Conservation (phyloP, 495 filamentous ascomycete genomes). For the Penicillium roqueforti region DNA sequence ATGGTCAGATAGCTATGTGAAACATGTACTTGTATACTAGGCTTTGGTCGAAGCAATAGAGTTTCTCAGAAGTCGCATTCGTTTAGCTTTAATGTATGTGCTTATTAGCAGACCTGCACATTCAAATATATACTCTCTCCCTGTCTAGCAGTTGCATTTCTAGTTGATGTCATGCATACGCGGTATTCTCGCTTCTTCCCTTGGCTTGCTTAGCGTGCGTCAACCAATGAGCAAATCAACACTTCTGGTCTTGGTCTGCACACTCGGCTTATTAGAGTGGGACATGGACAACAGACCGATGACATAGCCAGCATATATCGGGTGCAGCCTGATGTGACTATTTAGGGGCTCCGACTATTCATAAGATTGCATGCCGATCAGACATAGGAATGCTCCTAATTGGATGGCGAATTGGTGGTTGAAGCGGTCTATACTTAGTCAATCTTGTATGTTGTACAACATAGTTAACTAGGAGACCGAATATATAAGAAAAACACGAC, state of each 20-base stretch:
- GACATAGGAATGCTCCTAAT: constrained; percentile 51
- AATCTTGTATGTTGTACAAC: constrained; percentile 32
- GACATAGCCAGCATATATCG: constrained; percentile 58
- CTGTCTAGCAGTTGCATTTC: constrained; percentile 8
- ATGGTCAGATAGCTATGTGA: too few species aligned
- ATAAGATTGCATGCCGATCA: constrained; percentile 48
- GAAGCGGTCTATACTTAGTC: constrained; percentile 40
- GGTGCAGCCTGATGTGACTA: constrained; percentile 60
- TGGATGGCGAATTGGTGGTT: constrained; percentile 50
- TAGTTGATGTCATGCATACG: constrained; percentile 3
- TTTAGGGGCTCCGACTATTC: constrained; percentile 49
- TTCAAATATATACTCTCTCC: constrained; percentile 7
- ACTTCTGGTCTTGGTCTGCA: constrained; percentile 52
- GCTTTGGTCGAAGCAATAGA: too few species aligned
- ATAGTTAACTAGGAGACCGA: too few species aligned
- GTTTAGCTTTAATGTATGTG: too few species aligned
- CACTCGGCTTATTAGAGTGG: constrained; percentile 57
- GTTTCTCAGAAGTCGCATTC: too few species aligned
- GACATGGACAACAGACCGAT: constrained; percentile 57
- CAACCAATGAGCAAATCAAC: constrained; percentile 55
- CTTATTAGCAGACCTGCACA: neutral
- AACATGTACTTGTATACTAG: too few species aligned
- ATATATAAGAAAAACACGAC: neutral
- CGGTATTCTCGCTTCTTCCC: constrained; percentile 2
- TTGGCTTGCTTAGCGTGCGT: constrained; percentile 37